Evolutionary conservation across 306 rosid genomes (phyloP).

Genomic region (Fragaria iinumae): DNA sequence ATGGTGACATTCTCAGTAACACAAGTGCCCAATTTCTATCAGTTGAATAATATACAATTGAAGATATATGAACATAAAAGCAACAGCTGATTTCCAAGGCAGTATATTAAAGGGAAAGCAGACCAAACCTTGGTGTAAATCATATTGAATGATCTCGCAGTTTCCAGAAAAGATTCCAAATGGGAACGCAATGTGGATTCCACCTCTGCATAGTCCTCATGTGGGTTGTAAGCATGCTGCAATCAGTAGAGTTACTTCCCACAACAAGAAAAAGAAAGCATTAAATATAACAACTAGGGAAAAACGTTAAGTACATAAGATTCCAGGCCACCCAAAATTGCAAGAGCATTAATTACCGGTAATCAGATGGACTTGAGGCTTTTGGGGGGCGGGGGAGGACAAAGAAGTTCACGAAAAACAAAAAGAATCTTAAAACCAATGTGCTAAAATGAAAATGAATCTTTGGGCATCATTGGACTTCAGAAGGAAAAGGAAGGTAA

Average conservation of each 20-base stretch:
- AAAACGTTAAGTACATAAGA: neutral
- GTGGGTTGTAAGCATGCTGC: conserved; percentile 90
- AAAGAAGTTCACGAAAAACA: no score
- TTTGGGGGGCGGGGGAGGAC: no score
- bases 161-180: conserved; percentile 90
- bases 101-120: neutral
- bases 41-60: no score
- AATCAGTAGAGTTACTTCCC: conserved; percentile 6
- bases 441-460: no score
- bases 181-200: conserved; percentile 79
- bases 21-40: neutral
- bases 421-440: no score
- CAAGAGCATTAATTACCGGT: neutral
- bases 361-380: no score
- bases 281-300: neutral
- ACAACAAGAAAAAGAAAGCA: conserved; percentile 9
- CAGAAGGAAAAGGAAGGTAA: no score
- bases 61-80: no score
- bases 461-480: no score
- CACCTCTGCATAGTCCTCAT: conserved; percentile 79
- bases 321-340: conserved; percentile 10
- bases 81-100: neutral
- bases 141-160: conserved; percentile 82
- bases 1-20: neutral
- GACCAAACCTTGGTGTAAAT: conserved; percentile 81